phyloP scores from a whole-genome alignment of 1,284 basidiomycete species.

The Tilletia walkeri region DNA sequence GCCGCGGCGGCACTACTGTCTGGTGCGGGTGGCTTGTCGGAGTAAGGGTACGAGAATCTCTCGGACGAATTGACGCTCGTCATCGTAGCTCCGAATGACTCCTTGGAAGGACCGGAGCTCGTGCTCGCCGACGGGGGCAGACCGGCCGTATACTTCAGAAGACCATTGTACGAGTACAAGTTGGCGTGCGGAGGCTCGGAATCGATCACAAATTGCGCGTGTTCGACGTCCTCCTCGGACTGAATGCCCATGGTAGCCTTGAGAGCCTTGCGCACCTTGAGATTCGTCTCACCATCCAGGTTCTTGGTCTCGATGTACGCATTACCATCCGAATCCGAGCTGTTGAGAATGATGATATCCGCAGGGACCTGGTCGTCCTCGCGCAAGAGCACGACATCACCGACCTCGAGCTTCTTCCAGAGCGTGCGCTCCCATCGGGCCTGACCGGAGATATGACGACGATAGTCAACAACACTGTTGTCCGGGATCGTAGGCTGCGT shows the following conservation, averaged over 20 bases:
- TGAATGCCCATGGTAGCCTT: constrained; percentile 72
- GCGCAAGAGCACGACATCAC: constrained; percentile 84
- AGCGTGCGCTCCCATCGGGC: constrained; percentile 90
- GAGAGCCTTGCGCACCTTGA: constrained; percentile 79
- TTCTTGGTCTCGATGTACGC: constrained; percentile 70
- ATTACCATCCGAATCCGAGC: constrained; percentile 57
- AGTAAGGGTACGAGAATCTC: constrained; percentile 22
- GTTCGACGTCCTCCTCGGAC: constrained; percentile 89
- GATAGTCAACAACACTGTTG: constrained; percentile 66
- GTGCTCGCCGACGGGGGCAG: constrained; percentile 36
- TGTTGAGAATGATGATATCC: constrained; percentile 84
- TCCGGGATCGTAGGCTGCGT: constrained; percentile 21
- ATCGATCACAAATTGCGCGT: constrained; percentile 80
- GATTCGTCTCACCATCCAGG: constrained; percentile 92
- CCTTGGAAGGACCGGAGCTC: not conserved
- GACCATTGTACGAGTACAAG: constrained; percentile 84
- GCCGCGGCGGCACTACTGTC: constrained; percentile 39
- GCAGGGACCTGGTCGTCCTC: constrained; percentile 96
- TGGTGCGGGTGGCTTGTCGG: constrained; percentile 25
- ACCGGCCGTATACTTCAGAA: constrained; percentile 66
- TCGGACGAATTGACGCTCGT: constrained; percentile 22
- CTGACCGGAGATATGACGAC: constrained; percentile 67
- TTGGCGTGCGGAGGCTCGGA: constrained; percentile 92
- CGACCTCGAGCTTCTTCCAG: constrained; percentile 98
- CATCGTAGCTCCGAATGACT: not conserved